phyloP scores from a whole-genome alignment of 441 rosid species.

The Bocquillonia castaneifolia region DNA sequence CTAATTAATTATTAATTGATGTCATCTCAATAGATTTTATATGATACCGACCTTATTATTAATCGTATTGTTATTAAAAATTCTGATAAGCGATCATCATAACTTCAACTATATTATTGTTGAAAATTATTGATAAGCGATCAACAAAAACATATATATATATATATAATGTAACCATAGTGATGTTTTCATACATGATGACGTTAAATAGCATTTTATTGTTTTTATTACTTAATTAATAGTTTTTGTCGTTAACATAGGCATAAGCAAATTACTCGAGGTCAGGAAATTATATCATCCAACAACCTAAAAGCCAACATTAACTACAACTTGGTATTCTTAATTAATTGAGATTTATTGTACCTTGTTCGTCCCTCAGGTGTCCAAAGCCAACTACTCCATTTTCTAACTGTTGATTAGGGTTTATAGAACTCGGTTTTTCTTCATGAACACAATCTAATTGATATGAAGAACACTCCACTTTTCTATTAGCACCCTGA shows the following conservation, averaged over 20 bases:
- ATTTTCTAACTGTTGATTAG: slow-evolving; percentile 21
- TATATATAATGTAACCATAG: neutral
- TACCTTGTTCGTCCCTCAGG: slow-evolving; percentile 20
- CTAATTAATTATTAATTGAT: neutral
- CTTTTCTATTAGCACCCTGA: slow-evolving; percentile 23
- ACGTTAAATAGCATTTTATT: neutral
- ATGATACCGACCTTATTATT: neutral
- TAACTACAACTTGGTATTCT: slow-evolving; percentile 23
- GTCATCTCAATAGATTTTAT: neutral
- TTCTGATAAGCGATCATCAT: neutral
- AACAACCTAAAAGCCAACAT: slow-evolving; percentile 7
- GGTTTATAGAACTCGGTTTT: slow-evolving; percentile 28
- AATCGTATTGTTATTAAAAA: neutral
- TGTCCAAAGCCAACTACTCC: slow-evolving; percentile 28
- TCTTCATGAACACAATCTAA: slow-evolving; percentile 33
- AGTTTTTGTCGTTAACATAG: slow-evolving; percentile 6
- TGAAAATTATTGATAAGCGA: neutral
- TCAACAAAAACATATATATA: neutral
- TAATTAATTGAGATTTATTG: slow-evolving; percentile 30
- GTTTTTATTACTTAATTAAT: neutral
- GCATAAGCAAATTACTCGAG: slow-evolving; percentile 10
- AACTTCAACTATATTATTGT: neutral
- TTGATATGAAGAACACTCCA: slow-evolving; percentile 31
- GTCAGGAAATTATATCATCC: neutral
- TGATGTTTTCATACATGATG: neutral